Base-by-base conservation (phyloP, 495 filamentous ascomycete species). In the Glutinoglossum americanum region DNA sequence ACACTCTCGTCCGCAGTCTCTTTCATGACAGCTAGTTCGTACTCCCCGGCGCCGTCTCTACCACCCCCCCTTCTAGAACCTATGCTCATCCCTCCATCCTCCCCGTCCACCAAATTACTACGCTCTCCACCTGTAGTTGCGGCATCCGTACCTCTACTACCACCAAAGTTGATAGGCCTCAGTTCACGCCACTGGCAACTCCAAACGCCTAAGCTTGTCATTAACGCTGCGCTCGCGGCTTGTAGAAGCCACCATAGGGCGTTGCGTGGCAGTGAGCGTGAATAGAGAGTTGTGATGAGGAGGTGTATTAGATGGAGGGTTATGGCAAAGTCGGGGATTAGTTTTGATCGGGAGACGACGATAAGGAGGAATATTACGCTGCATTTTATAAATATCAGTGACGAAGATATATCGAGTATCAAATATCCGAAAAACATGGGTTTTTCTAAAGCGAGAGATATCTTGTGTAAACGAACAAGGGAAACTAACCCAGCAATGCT, bases 251-350 rank as follows among this genome's bases (percentile, higher is more conserved):
- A 99, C 92, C 92, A 99, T 54, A 90, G 82, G 54, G 75, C 67
- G 62, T 87, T 81, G 6, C 72, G 68, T 5, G 93, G 93, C 4
- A 97, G 62, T 0, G 78, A 73, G 51, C 76, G 76, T 19, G 89
- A 80, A 64, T 94, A 94, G 1, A 93, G 63, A 9, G 75, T 79
- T 1, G 83, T 83, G 61, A 85, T 67, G 57, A 94, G 59, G n/a
- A 95, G 76, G 62, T 96, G 87, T 32, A 96, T 71, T 69, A 84
- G 79, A 71, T 94, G 88, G 26, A 92, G 76, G 0, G 92, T 94
- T 25, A 96, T 74, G 7, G 87, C 82, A 67, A 99, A 99, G 67
- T 99, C 92, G 60, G 84, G 85, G 33, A 96, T 82, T 37, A 95
- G 80, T 65, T 96, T 96, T 27, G 83, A 88, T 56, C 89, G 85